These are phyloP conservation scores for Paratinospora sagittata DNA, from an alignment of 164 flowering plant genomes.

Conservation along the genomic window DNA sequence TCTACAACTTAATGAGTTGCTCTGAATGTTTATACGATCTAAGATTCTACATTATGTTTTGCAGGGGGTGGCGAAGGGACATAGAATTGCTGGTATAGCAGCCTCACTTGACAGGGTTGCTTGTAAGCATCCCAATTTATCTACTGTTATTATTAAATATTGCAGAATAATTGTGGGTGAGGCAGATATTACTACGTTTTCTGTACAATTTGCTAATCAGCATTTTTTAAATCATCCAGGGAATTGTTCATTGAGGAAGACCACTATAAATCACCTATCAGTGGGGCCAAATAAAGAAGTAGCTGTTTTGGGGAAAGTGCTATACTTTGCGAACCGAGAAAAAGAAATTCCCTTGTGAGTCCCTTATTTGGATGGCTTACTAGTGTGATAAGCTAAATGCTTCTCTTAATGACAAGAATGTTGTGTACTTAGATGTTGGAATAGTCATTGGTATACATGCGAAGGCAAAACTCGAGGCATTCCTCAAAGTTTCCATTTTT, in stretches of 20 bases:
- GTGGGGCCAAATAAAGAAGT: conserved; percentile 68
- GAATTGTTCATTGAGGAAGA: conserved; percentile 45
- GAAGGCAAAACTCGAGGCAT: too few relatives aligned
- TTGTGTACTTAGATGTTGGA: neutral
- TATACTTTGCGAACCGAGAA: conserved; percentile 57
- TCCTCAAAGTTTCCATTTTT: too few relatives aligned
- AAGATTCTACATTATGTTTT: conserved; percentile 4
- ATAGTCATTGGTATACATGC: neutral
- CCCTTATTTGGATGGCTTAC: neutral
- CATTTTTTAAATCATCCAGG: conserved; percentile 30
- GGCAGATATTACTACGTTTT: neutral
- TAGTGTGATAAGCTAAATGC: neutral
- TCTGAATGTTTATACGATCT: neutral
- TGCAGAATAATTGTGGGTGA: neutral
- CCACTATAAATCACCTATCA: conserved; percentile 38
- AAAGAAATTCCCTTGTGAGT: conserved; percentile 71
- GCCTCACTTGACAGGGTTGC: conserved; percentile 41
- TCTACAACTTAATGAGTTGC: neutral
- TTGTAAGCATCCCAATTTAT: conserved; percentile 36
- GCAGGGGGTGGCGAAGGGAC: conserved; percentile 50
- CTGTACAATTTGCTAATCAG: conserved; percentile 1
- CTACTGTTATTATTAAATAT: neutral
- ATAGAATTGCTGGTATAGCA: conserved; percentile 47
- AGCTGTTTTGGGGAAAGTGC: conserved; percentile 61
- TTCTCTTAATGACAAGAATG: neutral